Conservation (phyloP, 495 filamentous ascomycete genomes). For the Lasiosphaeriaceae sp. region DNA sequence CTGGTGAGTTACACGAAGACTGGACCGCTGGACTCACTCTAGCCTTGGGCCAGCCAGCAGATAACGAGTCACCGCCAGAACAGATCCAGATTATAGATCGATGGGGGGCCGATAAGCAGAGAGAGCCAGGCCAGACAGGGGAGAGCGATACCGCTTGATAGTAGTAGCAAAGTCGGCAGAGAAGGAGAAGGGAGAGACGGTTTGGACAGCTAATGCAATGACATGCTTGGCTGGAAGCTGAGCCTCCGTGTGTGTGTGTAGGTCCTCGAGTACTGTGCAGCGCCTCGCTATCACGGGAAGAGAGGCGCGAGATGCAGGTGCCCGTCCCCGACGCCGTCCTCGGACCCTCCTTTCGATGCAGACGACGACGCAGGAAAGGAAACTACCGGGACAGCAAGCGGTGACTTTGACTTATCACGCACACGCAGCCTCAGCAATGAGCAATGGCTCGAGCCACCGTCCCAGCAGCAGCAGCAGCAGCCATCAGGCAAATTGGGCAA, state of each 20-base stretch:
- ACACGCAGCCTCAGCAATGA: too few relatives aligned
- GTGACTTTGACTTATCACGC: too few relatives aligned
- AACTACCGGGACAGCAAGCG: neutral
- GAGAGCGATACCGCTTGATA: conserved; percentile 9
- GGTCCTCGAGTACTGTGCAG: neutral
- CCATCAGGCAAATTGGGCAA: neutral
- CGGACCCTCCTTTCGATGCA: neutral
- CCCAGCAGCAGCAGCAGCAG: neutral
- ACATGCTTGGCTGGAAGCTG: conserved; percentile 1
- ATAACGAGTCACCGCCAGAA: conserved; percentile 21
- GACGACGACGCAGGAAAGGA: conserved; percentile 14
- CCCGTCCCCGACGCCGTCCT: neutral
- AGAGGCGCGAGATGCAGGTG: neutral
- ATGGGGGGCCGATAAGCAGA: conserved; percentile 18
- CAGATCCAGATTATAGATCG: conserved; percentile 2
- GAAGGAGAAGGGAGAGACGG: neutral
- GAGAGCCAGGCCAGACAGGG: conserved; percentile 8
- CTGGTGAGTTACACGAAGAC: conserved; percentile 11
- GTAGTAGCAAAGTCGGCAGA: too few relatives aligned
- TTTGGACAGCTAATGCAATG: neutral
- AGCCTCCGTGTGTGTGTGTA: neutral
- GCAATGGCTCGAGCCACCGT: neutral
- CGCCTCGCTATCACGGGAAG: conserved; percentile 14
- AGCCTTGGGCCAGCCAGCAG: conserved; percentile 10
- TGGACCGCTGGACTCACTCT: neutral